Conservation (phyloP, 2,329 filamentous ascomycete species). For the Trichoderma polysporum region DNA sequence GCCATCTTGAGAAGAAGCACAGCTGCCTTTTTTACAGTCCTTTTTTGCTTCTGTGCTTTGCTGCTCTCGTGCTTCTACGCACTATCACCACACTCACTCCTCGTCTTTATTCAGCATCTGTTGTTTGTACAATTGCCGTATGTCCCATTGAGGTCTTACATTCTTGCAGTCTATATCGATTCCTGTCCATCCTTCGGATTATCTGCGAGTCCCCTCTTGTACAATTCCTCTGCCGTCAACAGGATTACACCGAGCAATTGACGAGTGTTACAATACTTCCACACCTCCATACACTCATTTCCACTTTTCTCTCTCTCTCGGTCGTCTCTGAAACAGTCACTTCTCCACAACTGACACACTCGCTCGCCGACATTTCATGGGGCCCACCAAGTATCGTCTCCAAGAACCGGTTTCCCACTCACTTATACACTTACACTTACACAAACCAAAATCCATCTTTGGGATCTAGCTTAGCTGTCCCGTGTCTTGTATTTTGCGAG, state of each 20-base stretch:
- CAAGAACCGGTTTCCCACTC: slow-evolving; percentile 4
- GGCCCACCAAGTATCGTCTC: not conserved
- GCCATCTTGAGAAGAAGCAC: not conserved
- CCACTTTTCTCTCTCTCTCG: not conserved
- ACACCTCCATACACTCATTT: not conserved
- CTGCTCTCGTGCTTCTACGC: not conserved
- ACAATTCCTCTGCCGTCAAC: not conserved
- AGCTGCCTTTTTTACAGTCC: not conserved
- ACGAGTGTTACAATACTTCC: not conserved
- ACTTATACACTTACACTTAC: slow-evolving; percentile 1
- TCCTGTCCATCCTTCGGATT: not conserved
- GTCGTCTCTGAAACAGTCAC: not conserved
- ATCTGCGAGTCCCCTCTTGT: not conserved
- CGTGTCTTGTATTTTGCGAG: not conserved
- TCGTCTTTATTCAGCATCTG: not conserved
- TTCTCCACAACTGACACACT: not conserved
- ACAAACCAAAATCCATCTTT: not conserved
- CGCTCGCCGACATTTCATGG: slow-evolving; percentile 7
- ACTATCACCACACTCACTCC: not conserved
- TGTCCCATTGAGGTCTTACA: not conserved
- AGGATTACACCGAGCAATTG: not conserved
- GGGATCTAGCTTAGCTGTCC: not conserved
- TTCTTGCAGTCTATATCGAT: not conserved
- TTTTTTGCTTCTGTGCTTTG: not conserved
- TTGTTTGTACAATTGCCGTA: not conserved